phyloP scores from a whole-genome alignment of 2,329 filamentous ascomycete species.

The Xylaria sp. region DNA sequence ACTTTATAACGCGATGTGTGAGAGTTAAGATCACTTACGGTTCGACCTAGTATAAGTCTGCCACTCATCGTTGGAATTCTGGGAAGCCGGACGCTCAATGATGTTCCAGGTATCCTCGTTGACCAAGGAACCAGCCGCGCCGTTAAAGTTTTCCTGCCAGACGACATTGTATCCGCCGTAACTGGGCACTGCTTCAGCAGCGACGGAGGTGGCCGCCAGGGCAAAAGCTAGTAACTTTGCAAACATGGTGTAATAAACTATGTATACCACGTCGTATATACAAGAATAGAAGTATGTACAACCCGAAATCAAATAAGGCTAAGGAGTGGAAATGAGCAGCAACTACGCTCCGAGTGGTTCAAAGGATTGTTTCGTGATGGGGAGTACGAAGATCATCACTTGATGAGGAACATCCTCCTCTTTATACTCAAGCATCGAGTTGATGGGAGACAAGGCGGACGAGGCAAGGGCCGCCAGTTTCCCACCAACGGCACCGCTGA shows the following conservation, averaged over 20 bases:
- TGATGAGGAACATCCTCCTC: slow-evolving; percentile 34
- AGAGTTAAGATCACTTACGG: slow-evolving; percentile 28
- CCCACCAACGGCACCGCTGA: slow-evolving; percentile 22
- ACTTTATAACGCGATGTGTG: too few relatives aligned
- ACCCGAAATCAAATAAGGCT: slow-evolving; percentile 34
- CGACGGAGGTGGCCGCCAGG: slow-evolving; percentile 38
- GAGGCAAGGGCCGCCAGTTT: slow-evolving; percentile 31
- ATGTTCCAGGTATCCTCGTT: slow-evolving; percentile 59
- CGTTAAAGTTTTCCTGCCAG: slow-evolving; percentile 61
- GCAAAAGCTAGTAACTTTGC: slow-evolving; percentile 41
- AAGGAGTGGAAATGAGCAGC: slow-evolving; percentile 45
- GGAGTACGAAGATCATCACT: slow-evolving; percentile 40
- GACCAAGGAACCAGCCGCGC: slow-evolving; percentile 53
- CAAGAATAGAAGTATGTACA: slow-evolving; percentile 32
- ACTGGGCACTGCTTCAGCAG: slow-evolving; percentile 49
- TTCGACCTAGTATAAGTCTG: slow-evolving; percentile 59
- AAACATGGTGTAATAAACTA: slow-evolving; percentile 38
- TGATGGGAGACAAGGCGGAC: slow-evolving; percentile 17
- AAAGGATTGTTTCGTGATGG: slow-evolving; percentile 35
- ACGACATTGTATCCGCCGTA: slow-evolving; percentile 56
- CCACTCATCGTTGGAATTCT: slow-evolving; percentile 60
- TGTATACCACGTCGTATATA: slow-evolving; percentile 20
- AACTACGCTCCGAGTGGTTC: slow-evolving; percentile 39
- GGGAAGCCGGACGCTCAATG: slow-evolving; percentile 55
- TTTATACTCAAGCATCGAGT: slow-evolving; percentile 32